Percentiles rank a stretch among this genome's conserved stretches.
Evolutionary conservation across 257 asterid species (phyloP).

Genomic region (Prunella vulgaris): DNA sequence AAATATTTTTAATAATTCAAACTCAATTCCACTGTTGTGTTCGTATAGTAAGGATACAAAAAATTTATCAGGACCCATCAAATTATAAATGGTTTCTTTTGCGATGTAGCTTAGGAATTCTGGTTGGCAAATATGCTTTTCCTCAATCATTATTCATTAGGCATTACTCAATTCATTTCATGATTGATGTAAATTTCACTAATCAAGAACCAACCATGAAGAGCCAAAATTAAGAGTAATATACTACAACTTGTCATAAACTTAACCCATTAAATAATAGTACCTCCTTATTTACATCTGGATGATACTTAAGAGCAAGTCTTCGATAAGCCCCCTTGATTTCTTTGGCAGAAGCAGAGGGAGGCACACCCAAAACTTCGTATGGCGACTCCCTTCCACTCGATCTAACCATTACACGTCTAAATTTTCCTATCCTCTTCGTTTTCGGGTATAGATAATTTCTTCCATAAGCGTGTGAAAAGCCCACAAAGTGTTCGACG

Average conservation of each 20-base stretch:
- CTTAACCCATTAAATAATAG: not conserved
- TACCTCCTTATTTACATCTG: slow-evolving; percentile 94
- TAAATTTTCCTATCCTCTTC: slow-evolving; percentile 30
- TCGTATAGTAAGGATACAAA: too few species aligned
- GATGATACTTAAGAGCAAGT: slow-evolving; percentile 91
- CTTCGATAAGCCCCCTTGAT: slow-evolving; percentile 86
- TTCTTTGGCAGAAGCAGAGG: slow-evolving; percentile 65
- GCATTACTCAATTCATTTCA: too few species aligned
- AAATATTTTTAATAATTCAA: too few species aligned
- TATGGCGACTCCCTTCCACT: slow-evolving; percentile 68
- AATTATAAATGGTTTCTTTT: not conserved
- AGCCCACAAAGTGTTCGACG: slow-evolving; percentile 25
- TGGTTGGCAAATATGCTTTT: not conserved
- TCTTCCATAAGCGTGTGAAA: slow-evolving; percentile 24
- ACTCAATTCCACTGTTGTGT: too few species aligned
- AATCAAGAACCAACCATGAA: not conserved
- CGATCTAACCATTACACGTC: slow-evolving; percentile 39
- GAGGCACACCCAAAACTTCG: slow-evolving; percentile 78
- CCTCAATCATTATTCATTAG: not conserved
- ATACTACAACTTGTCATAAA: too few species aligned
- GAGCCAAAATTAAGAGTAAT: not conserved
- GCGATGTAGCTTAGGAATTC: not conserved
- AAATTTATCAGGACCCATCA: not conserved
- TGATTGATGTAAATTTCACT: not conserved
- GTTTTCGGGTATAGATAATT: slow-evolving; percentile 14